phyloP scores from a whole-genome alignment of 208 protist species.

The Herpetomonas samuelpessoai region DNA sequence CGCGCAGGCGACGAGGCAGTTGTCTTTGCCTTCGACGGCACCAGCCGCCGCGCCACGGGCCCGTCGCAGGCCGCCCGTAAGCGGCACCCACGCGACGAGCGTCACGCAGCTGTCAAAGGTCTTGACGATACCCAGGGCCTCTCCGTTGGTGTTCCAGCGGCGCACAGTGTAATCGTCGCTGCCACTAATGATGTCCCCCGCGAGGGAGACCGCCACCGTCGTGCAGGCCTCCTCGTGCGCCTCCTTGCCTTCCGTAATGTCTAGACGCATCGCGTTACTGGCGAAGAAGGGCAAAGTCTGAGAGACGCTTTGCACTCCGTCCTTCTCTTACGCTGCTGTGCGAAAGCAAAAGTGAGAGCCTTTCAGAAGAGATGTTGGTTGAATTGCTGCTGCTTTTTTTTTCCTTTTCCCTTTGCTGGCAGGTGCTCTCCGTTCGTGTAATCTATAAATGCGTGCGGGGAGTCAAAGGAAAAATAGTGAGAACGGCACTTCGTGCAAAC shows the following conservation, averaged over 20 bases:
- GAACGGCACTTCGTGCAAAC: neutral
- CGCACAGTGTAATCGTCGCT: conserved; percentile 91
- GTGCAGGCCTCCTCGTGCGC: conserved; percentile 88
- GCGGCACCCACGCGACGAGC: conserved; percentile 90
- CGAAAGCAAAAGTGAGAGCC: conserved; percentile 3
- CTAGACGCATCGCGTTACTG: conserved; percentile 58
- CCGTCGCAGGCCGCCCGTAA: conserved; percentile 28
- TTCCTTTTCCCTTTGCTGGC: conserved; percentile 1
- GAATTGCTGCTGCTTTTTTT: no score
- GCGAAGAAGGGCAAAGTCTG: neutral
- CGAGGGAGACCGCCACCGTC: conserved; percentile 77
- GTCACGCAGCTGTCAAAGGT: conserved; percentile 91
- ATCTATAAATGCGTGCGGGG: neutral
- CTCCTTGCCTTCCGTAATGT: conserved; percentile 76
- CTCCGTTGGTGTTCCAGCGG: conserved; percentile 90
- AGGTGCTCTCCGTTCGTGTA: neutral
- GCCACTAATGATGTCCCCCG: conserved; percentile 84
- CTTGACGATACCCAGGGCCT: conserved; percentile 84
- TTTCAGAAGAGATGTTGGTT: no score
- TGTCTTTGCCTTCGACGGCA: conserved; percentile 69
- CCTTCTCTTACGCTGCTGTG: no score
- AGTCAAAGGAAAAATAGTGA: neutral
- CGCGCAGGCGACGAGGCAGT: conserved; percentile 90
- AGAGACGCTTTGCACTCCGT: neutral
- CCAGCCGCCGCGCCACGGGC: conserved; percentile 34